A percentile compares a stretch with the other conserved stretches of the same genome.
Evolutionary conservation across 192 early-diverging fungal genomes (phyloP).

Genomic region (Backusella australiensis): DNA sequence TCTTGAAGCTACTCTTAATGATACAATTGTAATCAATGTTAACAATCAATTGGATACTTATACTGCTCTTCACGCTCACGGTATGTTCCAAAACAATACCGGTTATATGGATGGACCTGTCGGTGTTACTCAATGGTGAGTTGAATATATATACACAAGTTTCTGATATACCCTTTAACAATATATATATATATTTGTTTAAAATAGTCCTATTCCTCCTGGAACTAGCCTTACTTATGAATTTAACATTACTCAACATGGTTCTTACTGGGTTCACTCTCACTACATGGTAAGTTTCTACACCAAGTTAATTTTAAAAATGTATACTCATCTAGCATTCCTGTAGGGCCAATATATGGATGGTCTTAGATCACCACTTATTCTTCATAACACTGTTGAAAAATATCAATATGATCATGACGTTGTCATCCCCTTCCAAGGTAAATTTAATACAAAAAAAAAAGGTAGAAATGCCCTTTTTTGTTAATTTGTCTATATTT

Average conservation of each 20-base stretch:
- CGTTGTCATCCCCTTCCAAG: constrained; percentile 56
- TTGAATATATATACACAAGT: not conserved
- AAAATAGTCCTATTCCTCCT: constrained; percentile 61
- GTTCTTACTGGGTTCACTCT: constrained; percentile 52
- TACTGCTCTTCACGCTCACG: constrained; percentile 52
- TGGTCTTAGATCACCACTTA: constrained; percentile 37
- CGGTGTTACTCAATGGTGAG: constrained; percentile 58
- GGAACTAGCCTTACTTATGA: constrained; percentile 74
- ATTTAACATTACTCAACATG: constrained; percentile 63
- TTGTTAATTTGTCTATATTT: constrained; percentile 1
- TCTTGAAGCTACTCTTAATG: constrained; percentile 44
- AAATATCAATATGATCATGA: constrained; percentile 72
- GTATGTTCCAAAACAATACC: constrained; percentile 52
- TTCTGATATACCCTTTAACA: not conserved
- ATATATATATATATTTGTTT: not conserved
- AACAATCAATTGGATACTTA: constrained; percentile 33
- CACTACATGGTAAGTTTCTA: constrained; percentile 38
- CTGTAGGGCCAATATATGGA: constrained; percentile 38
- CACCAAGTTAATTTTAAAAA: not conserved
- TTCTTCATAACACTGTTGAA: constrained; percentile 38
- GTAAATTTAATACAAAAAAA: constrained; percentile 28
- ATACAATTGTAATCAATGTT: constrained; percentile 48
- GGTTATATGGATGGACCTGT: constrained; percentile 48
- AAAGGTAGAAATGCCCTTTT: constrained; percentile 10
- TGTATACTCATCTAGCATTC: not conserved